Percentiles rank a stretch among this genome's conserved stretches.
phyloP scores from a whole-genome alignment of 495 filamentous ascomycete species.

The Annulohypoxylon bovei region DNA sequence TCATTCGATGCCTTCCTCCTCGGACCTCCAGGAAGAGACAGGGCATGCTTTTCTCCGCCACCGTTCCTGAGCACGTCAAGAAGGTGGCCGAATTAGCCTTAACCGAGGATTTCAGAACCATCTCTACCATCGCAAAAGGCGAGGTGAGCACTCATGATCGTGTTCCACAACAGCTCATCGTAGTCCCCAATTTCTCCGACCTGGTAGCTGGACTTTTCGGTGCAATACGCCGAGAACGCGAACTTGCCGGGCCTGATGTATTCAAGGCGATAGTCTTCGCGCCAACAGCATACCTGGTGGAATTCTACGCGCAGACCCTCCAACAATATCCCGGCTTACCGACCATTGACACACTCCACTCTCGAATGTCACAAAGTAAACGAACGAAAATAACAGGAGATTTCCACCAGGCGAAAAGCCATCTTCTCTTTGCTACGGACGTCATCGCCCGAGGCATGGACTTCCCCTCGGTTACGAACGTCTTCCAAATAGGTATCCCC shows the following conservation, averaged over 20 bases:
- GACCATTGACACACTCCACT: slow-evolving; percentile 67
- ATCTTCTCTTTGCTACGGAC: slow-evolving; percentile 73
- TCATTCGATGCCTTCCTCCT: slow-evolving; percentile 65
- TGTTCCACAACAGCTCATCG: slow-evolving; percentile 68
- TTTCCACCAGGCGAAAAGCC: slow-evolving; percentile 65
- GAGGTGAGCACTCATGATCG: slow-evolving; percentile 69
- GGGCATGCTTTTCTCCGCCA: slow-evolving; percentile 78
- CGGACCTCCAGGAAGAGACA: slow-evolving; percentile 65
- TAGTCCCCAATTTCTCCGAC: slow-evolving; percentile 63
- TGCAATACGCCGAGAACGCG: slow-evolving; percentile 52
- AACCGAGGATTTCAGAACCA: slow-evolving; percentile 63
- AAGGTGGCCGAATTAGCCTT: slow-evolving; percentile 69
- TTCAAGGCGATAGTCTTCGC: slow-evolving; percentile 78
- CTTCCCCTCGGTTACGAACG: slow-evolving; percentile 76
- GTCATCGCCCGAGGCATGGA: slow-evolving; percentile 81
- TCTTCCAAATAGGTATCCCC: slow-evolving; percentile 75
- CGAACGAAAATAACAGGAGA: slow-evolving; percentile 67
- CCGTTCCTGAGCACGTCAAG: slow-evolving; percentile 69
- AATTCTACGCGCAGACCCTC: slow-evolving; percentile 59
- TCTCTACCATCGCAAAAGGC: slow-evolving; percentile 70
- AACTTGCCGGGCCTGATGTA: slow-evolving; percentile 54
- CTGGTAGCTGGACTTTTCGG: slow-evolving; percentile 63
- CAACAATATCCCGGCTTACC: slow-evolving; percentile 55
- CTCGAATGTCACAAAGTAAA: slow-evolving; percentile 65
- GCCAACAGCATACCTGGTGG: slow-evolving; percentile 70